phyloP scores from a whole-genome alignment of 192 early-diverging fungal genomes.

The Coemansia nantahalensis region DNA sequence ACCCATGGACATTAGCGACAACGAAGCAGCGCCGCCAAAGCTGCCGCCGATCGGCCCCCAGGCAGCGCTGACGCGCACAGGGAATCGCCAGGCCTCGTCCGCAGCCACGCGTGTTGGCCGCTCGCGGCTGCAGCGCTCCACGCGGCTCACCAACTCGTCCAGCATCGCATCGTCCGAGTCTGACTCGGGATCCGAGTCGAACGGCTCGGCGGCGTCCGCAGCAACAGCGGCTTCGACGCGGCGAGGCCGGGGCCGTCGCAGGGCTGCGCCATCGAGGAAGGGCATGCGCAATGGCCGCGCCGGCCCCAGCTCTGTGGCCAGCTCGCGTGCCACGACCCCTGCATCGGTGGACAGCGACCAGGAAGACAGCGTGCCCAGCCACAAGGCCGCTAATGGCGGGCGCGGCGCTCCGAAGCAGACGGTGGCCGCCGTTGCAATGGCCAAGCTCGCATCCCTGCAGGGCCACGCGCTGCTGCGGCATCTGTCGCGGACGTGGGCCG shows the following conservation, averaged over 20 bases:
- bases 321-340: constrained; percentile 12
- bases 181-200: constrained; percentile 2
- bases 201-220: constrained; percentile 16
- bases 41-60: constrained; percentile 10
- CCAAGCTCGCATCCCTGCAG: constrained; percentile 4
- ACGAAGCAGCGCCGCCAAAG: background rate
- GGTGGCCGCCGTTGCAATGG: background rate
- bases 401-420: too few relatives aligned
- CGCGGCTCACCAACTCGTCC: constrained; percentile 21
- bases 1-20: constrained; percentile 23
- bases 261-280: background rate
- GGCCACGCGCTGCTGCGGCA: constrained; percentile 27
- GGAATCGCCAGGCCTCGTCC: background rate
- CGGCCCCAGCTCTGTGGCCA: constrained; percentile 4
- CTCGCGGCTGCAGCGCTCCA: constrained; percentile 9
- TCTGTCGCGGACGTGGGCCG: constrained; percentile 31
- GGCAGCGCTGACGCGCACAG: background rate
- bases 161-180: constrained; percentile 23
- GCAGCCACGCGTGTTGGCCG: background rate
- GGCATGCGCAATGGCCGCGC: constrained; percentile 2
- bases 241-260: constrained; percentile 1
- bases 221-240: constrained; percentile 8
- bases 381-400: background rate
- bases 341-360: constrained; percentile 2
- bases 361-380: too few relatives aligned